Evolutionary conservation across 306 rosid genomes (phyloP).

Genomic region (Lupinus albus): DNA sequence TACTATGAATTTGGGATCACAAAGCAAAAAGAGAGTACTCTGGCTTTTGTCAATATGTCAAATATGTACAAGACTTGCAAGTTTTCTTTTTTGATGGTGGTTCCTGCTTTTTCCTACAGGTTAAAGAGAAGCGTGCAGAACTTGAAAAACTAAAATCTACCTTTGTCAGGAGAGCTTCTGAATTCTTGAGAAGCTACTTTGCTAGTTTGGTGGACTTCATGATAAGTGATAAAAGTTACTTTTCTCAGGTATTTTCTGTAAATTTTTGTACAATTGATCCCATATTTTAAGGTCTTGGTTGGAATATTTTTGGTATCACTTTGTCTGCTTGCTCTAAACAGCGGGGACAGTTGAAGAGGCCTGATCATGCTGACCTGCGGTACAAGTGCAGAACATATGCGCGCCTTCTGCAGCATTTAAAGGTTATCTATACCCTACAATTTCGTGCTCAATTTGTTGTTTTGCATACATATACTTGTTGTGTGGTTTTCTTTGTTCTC

Average conservation of each 20-base stretch:
- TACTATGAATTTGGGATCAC: constrained; percentile 24
- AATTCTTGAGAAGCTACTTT: constrained; percentile 88
- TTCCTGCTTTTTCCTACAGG: constrained; percentile 56
- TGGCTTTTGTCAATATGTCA: constrained; percentile 1
- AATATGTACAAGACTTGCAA: constrained; percentile 21
- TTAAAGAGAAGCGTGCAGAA: constrained; percentile 90
- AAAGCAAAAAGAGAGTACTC: constrained; percentile 6
- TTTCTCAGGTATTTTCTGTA: constrained; percentile 78
- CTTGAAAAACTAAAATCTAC: constrained; percentile 90
- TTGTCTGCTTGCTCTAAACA: constrained; percentile 49
- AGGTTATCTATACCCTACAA: constrained; percentile 53
- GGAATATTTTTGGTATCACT: constrained; percentile 33
- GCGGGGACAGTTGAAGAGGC: constrained; percentile 98
- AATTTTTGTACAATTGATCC: constrained; percentile 14
- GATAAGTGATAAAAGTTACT: constrained; percentile 96
- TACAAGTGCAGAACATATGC: constrained; percentile 99
- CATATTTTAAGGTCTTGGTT: neutral
- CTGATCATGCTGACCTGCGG: constrained; percentile 98
- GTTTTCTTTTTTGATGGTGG: constrained; percentile 36
- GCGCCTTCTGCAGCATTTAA: constrained; percentile 92
- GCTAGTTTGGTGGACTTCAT: constrained; percentile 98
- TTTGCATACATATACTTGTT: neutral
- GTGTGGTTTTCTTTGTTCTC: constrained; percentile 18
- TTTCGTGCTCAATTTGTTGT: too few relatives aligned
- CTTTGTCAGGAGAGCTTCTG: constrained; percentile 97